phyloP scores from a whole-genome alignment of 2,329 filamentous ascomycete species.

The Venturia aucupariae region DNA sequence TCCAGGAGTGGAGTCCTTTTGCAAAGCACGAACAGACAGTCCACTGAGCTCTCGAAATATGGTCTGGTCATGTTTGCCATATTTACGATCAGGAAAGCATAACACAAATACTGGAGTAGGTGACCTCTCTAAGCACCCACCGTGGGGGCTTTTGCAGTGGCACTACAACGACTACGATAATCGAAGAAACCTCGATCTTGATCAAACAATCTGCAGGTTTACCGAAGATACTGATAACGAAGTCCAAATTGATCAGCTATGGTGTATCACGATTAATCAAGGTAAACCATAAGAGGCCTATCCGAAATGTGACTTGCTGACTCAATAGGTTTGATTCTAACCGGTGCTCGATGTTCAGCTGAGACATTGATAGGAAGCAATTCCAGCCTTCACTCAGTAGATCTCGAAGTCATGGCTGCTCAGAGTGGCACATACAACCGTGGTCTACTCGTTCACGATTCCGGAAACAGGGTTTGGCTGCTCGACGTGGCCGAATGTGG shows the following conservation, averaged over 20 bases:
- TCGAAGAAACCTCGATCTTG: background rate
- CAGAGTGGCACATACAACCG: background rate
- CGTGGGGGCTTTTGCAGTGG: background rate
- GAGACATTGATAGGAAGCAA: background rate
- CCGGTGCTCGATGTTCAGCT: background rate
- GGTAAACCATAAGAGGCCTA: background rate
- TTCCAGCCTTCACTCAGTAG: background rate
- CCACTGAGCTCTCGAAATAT: background rate
- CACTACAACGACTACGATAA: background rate
- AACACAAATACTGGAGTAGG: background rate
- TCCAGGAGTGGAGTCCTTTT: background rate
- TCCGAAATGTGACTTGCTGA: background rate
- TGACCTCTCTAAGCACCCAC: background rate
- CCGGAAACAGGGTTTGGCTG: background rate
- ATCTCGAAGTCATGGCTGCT: background rate
- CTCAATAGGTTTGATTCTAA: background rate
- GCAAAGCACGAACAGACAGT: background rate
- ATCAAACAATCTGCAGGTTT: background rate
- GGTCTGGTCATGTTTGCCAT: background rate
- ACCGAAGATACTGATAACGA: background rate
- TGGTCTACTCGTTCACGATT: background rate
- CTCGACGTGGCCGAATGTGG: background rate
- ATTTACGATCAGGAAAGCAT: background rate
- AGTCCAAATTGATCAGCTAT: background rate
- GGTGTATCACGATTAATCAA: background rate